Evolutionary conservation across 768 basidiomycete genomes (phyloP).

Genomic region (Postia placenta): DNA sequence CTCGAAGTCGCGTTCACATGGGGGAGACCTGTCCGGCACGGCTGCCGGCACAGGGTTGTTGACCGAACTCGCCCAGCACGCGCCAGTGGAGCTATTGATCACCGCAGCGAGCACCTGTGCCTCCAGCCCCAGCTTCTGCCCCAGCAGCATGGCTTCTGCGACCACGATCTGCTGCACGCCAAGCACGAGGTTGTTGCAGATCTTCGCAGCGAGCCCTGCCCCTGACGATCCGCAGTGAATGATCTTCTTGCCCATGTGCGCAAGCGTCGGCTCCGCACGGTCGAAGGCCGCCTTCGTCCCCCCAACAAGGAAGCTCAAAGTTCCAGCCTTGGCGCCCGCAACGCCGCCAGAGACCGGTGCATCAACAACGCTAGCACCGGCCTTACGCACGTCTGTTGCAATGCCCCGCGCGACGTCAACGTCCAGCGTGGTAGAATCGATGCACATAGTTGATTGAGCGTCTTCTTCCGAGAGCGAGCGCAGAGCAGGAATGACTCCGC

Average conservation of each 20-base stretch:
- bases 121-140: slow-evolving; percentile 74
- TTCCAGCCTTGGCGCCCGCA: slow-evolving; percentile 80
- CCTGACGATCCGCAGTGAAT: slow-evolving; percentile 83
- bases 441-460: slow-evolving; percentile 52
- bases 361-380: slow-evolving; percentile 78
- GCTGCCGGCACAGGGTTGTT: slow-evolving; percentile 86
- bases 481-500: slow-evolving; percentile 64
- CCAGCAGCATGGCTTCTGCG: slow-evolving; percentile 88
- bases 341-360: slow-evolving; percentile 94
- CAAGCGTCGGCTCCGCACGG: slow-evolving; percentile 51
- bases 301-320: slow-evolving; percentile 89
- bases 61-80: slow-evolving; percentile 77
- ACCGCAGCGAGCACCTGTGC: slow-evolving; percentile 73
- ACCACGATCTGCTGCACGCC: slow-evolving; percentile 66
- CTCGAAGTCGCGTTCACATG: slow-evolving; percentile 77
- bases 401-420: slow-evolving; percentile 67
- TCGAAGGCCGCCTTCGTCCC: slow-evolving; percentile 56
- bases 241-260: slow-evolving; percentile 73
- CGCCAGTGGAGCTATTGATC: slow-evolving; percentile 79
- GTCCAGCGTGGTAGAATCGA: slow-evolving; percentile 91
- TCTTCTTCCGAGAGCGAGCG: slow-evolving; percentile 32
- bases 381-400: slow-evolving; percentile 41
- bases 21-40: slow-evolving; percentile 64
- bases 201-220: slow-evolving; percentile 80
- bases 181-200: slow-evolving; percentile 74